phyloP scores from a whole-genome alignment of 805 yeast genomes.

The Monosporozyma yasuniensis region DNA sequence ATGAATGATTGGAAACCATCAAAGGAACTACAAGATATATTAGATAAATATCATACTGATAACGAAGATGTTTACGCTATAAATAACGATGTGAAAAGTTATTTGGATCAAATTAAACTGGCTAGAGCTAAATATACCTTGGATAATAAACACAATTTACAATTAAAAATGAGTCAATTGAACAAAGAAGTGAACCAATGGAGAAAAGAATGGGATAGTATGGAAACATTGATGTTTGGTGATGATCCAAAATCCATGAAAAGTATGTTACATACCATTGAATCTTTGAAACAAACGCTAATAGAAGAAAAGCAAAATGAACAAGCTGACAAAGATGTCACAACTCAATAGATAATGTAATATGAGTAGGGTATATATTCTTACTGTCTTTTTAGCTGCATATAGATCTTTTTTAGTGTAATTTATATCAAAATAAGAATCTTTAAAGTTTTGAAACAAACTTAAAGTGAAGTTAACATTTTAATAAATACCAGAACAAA shows the following conservation, averaged over 20 bases:
- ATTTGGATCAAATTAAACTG: slow-evolving; percentile 24
- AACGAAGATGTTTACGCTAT: slow-evolving; percentile 7
- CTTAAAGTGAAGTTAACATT: neutral
- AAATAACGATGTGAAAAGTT: slow-evolving; percentile 11
- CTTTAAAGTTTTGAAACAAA: neutral
- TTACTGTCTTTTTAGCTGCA: neutral
- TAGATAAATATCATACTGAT: slow-evolving; percentile 14
- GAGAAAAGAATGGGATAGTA: slow-evolving; percentile 25
- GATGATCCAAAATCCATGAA: slow-evolving; percentile 24
- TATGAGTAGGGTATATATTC: neutral
- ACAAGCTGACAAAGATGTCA: neutral
- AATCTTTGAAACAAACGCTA: slow-evolving; percentile 9
- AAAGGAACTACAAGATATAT: slow-evolving; percentile 10
- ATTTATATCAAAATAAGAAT: neutral
- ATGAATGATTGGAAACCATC: slow-evolving; percentile 22
- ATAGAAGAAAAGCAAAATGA: neutral
- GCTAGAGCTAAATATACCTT: slow-evolving; percentile 25
- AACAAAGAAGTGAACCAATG: slow-evolving; percentile 24
- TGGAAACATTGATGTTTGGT: slow-evolving; percentile 27
- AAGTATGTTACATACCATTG: slow-evolving; percentile 22
- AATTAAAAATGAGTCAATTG: slow-evolving; percentile 13
- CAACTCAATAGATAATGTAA: neutral
- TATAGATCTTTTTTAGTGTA: neutral
- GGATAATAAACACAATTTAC: slow-evolving; percentile 24
- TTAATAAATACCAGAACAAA: neutral